phyloP scores from a whole-genome alignment of 208 protist species.

The Trypanosoma mega region DNA sequence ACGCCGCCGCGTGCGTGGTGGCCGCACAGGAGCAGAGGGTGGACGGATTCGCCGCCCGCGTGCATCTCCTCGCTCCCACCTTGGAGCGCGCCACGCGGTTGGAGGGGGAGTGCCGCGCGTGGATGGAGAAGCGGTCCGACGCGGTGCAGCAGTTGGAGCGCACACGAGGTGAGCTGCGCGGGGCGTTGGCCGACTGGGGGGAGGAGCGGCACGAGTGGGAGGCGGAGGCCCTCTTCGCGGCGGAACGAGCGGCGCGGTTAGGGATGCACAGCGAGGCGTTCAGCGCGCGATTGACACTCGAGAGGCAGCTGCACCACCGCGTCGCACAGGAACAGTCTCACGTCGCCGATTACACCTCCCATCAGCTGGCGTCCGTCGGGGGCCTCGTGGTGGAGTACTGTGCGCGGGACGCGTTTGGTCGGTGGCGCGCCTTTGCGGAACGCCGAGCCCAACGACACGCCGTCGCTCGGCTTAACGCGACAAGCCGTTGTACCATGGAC shows the following conservation, averaged over 20 bases:
- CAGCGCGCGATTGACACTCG: constrained; percentile 15
- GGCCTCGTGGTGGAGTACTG: constrained; percentile 49
- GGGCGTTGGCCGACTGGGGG: too few species aligned
- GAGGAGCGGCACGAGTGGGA: neutral
- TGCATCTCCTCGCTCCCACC: constrained; percentile 18
- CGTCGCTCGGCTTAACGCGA: too few species aligned
- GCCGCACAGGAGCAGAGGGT: constrained; percentile 12
- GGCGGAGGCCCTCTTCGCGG: neutral
- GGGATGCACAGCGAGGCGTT: constrained; percentile 25
- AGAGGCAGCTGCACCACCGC: constrained; percentile 11
- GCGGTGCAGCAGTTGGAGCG: neutral
- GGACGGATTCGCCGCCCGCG: constrained; percentile 6
- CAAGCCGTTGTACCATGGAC: constrained; percentile 10
- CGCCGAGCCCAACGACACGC: constrained; percentile 17
- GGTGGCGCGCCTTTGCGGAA: constrained; percentile 32
- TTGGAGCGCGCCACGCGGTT: too few species aligned
- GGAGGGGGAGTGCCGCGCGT: neutral
- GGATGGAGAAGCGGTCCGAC: neutral
- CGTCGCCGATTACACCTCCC: neutral
- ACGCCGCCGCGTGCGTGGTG: neutral
- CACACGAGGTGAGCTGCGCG: constrained; percentile 9
- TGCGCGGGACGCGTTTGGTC: constrained; percentile 30
- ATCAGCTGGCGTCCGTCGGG: constrained; percentile 21
- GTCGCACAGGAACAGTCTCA: constrained; percentile 2
- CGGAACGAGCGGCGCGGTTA: constrained; percentile 12